These are phyloP conservation scores for Neonectria hederae DNA, from an alignment of 2,329 filamentous ascomycete genomes.

Conservation along the genomic window DNA sequence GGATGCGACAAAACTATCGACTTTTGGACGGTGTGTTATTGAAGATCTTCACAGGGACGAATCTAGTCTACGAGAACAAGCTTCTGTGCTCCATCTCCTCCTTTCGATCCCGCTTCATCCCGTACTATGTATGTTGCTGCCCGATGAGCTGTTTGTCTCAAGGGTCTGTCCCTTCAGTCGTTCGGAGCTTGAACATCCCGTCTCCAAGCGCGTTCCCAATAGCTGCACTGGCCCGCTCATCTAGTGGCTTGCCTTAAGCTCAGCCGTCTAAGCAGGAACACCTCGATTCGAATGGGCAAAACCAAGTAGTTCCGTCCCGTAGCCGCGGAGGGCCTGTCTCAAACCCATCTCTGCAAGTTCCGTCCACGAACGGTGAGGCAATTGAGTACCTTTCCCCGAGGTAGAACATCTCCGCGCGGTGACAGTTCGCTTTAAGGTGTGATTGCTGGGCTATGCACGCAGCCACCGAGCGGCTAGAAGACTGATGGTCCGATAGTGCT, in stretches of 20 bases:
- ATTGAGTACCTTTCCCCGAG: neutral
- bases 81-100: neutral
- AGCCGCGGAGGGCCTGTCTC: neutral
- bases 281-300: neutral
- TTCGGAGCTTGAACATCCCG: neutral
- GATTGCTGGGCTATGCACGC: neutral
- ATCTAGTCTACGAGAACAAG: neutral
- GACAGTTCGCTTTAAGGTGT: constrained; percentile 1
- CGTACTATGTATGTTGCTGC: neutral
- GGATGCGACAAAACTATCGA: neutral
- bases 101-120: neutral
- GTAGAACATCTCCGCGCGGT: neutral
- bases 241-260: constrained; percentile 31
- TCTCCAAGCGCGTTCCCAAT: constrained; percentile 2
- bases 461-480: neutral
- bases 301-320: neutral
- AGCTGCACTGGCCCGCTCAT: constrained; percentile 19
- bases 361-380: neutral
- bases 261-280: constrained; percentile 20
- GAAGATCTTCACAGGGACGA: neutral
- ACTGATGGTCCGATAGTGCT: constrained; percentile 4
- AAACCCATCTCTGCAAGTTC: neutral
- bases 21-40: neutral
- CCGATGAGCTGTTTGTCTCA: neutral
- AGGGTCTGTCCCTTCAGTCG: constrained; percentile 16